Conservation (phyloP, 192 early-diverging fungal species). For the Gaertneriomyces sp. region DNA sequence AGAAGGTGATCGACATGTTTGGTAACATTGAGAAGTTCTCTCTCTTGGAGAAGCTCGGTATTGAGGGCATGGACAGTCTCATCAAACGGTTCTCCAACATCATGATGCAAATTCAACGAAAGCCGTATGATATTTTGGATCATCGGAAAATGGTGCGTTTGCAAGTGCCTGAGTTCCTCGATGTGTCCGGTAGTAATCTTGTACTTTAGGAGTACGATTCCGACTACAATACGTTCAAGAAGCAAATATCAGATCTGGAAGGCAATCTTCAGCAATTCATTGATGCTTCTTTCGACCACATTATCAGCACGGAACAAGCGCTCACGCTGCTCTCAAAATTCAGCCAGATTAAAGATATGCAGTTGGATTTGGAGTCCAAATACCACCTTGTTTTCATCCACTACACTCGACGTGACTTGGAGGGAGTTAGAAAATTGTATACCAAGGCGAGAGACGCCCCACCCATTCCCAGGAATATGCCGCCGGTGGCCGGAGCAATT, state of each 20-base stretch:
- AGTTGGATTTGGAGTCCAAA: slow-evolving; percentile 63
- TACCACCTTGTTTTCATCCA: slow-evolving; percentile 63
- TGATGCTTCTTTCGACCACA: slow-evolving; percentile 60
- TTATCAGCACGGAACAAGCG: slow-evolving; percentile 60
- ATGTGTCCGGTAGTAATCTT: not conserved
- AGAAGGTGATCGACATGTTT: slow-evolving; percentile 69
- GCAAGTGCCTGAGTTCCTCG: not conserved
- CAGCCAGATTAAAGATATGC: slow-evolving; percentile 62
- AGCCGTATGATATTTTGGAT: slow-evolving; percentile 66
- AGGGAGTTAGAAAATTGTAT: slow-evolving; percentile 63
- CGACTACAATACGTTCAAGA: slow-evolving; percentile 62
- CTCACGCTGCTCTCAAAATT: slow-evolving; percentile 55
- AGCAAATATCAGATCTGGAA: slow-evolving; percentile 62
- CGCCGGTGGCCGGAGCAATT: slow-evolving; percentile 60
- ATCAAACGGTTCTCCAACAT: slow-evolving; percentile 62
- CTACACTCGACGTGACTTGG: slow-evolving; percentile 57
- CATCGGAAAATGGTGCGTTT: slow-evolving; percentile 58
- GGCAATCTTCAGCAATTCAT: slow-evolving; percentile 61
- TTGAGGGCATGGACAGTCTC: slow-evolving; percentile 63
- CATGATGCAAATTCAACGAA: slow-evolving; percentile 58
- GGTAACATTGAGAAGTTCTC: slow-evolving; percentile 64
- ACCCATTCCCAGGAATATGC: slow-evolving; percentile 59
- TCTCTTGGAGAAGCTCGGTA: slow-evolving; percentile 50
- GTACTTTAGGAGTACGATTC: slow-evolving; percentile 55
- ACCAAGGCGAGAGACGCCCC: slow-evolving; percentile 58